Evolutionary conservation across 2,329 filamentous ascomycete species (phyloP), one percentile per base, ranked within the genome.

Genomic region (Aspergillus japonicus): DNA sequence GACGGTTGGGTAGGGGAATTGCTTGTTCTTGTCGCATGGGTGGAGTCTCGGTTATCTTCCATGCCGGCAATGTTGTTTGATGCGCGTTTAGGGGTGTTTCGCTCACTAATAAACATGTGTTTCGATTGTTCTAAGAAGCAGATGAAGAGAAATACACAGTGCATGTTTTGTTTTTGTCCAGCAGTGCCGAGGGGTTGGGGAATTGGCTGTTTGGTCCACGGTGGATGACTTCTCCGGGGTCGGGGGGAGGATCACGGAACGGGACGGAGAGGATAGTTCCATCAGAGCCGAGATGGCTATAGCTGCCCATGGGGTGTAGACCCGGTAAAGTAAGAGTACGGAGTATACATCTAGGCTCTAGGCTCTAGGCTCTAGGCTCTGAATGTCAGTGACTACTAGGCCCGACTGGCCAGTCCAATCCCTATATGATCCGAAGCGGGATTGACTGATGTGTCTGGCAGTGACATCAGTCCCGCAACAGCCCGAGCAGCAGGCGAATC

Each of bases 391-490:
- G 23, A 23, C 23, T 23, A 23, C 21, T 21, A 21, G 21, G 21
- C 21, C 21, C 1, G 21, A 21, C 21, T 1, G 23, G 23, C 23
- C 23, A 23, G 23, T 16, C 35, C 14, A 39, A 44, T 44, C 16
- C 39, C 39, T 44, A 44, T 7, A 44, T 50, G 58, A 62, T 62
- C 67, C 67, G 67, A 69, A 66, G 64, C 64, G 16, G 39, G 16
- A n/a, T 16, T 44, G 39, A 62, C 61, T 56, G 39, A 65, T 66
- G 47, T 63, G 60, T 62, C 68, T 73, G 69, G 72, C 71, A 66
- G 62, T 77, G 72, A 75, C 72, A 75, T 76, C 73, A 76, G 70
- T 75, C 72, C 74, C 74, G 74, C 73, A 75, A 73, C 71, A 76
- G 73, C 72, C 74, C 73, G 74, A 73, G 65, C 56, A 57, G 58